Conservation (phyloP, 257 asterid species). For the Lantana camara region DNA sequence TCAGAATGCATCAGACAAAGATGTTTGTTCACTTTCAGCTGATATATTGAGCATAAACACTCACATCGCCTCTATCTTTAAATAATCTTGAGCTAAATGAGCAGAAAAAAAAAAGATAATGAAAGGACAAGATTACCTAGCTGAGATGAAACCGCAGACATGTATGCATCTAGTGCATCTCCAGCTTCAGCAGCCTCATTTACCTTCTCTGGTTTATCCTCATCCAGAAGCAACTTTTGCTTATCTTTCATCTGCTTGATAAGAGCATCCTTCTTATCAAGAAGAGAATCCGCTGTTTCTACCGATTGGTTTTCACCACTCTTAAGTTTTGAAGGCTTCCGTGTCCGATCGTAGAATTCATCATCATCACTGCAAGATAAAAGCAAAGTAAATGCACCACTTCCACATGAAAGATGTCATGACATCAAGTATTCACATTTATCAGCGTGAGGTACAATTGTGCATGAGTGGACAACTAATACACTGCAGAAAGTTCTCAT, state of each 20-base stretch:
- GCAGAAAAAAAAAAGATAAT: background rate
- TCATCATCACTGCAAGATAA: constrained; percentile 74
- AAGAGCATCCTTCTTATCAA: constrained; percentile 82
- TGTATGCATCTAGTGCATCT: constrained; percentile 95
- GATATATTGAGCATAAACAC: background rate
- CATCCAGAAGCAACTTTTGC: constrained; percentile 57
- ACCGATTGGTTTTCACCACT: constrained; percentile 70
- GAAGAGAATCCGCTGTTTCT: constrained; percentile 96
- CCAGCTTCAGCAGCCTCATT: constrained; percentile 60
- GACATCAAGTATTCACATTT: background rate
- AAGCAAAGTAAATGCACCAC: constrained; percentile 32
- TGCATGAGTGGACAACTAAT: constrained; percentile 15
- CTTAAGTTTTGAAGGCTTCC: constrained; percentile 63
- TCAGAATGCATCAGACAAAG: background rate
- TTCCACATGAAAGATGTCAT: background rate
- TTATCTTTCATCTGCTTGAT: constrained; percentile 62
- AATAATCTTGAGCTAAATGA: background rate
- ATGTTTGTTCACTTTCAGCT: background rate
- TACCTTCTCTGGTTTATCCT: constrained; percentile 40
- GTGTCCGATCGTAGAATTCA: constrained; percentile 88
- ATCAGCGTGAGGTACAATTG: constrained; percentile 17
- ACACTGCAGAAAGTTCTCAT: constrained; percentile 5
- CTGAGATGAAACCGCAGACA: constrained; percentile 92
- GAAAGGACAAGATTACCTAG: constrained; percentile 55
- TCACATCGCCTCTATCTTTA: background rate